Evolutionary conservation across 2,329 filamentous ascomycete genomes (phyloP).

Genomic region (Emmonsiellopsis sp.): DNA sequence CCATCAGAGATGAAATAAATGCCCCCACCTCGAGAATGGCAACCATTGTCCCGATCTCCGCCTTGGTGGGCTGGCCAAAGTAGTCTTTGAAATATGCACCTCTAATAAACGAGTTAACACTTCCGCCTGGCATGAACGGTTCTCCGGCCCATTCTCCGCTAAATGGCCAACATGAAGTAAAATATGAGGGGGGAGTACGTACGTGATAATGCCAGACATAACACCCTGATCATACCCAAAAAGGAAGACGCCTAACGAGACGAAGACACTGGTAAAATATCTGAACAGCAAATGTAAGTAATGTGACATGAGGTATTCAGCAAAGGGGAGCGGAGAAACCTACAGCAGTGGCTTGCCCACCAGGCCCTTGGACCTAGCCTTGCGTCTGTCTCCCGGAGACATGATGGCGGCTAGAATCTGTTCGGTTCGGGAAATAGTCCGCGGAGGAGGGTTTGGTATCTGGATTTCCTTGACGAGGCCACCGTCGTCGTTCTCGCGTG

Average conservation of each 20-base stretch:
- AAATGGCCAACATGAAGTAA: not conserved
- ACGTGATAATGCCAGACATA: conserved; percentile 63
- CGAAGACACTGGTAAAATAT: conserved; percentile 84
- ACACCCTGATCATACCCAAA: conserved; percentile 59
- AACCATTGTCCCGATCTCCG: conserved; percentile 92
- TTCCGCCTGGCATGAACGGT: too few relatives aligned
- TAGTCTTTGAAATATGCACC: conserved; percentile 83
- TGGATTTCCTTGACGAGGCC: conserved; percentile 46
- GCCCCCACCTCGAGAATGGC: conserved; percentile 93
- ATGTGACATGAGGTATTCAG: not conserved
- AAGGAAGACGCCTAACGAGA: conserved; percentile 54
- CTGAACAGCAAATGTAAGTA: conserved; percentile 28
- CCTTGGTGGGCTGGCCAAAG: conserved; percentile 77
- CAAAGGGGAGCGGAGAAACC: conserved; percentile 18
- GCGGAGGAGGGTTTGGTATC: conserved; percentile 60
- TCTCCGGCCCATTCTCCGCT: not conserved
- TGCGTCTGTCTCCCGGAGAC: conserved; percentile 60
- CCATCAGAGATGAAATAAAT: conserved; percentile 75
- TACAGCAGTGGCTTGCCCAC: conserved; percentile 93
- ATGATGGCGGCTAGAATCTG: conserved; percentile 74
- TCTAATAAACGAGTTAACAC: conserved; percentile 36
- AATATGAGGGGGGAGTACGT: conserved; percentile 16
- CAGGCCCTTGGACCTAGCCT: conserved; percentile 73
- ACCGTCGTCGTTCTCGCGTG: conserved; percentile 23
- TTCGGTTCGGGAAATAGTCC: conserved; percentile 56